Evolutionary conservation across 2,329 filamentous ascomycete genomes (phyloP), one percentile per base, ranked within the genome.

Genomic region (Tolypocladium tropicale): DNA sequence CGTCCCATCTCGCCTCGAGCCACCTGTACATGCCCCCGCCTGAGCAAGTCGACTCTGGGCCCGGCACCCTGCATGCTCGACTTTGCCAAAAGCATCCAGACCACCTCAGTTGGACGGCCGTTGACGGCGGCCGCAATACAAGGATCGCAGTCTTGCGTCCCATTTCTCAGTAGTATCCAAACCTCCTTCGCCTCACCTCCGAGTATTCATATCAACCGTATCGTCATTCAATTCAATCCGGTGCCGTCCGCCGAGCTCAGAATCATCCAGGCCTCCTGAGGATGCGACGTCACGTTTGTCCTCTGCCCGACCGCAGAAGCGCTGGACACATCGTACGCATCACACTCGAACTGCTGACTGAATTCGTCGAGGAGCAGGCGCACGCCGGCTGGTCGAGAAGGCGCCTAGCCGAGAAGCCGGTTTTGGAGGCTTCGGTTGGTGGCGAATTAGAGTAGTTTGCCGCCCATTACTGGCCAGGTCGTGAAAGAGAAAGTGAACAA

Each of bases 211-310:
- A 39, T 43, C 49, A 46, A 58, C 55, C 57, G 52, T 58, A 53
- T 53, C 57, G 52, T 58, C 57, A 57, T 58, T 52, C 50, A 58
- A 57, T 58, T 52, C 50, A 58, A 55, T 55, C 41, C 53, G 41
- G 41, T 55, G 54, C 53, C 57, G 52, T 57, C 41, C 54, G 50
- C 56, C 53, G 55, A 55, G 32, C 50, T 37, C 50, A 10, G 32
- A 32, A 28, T 5, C 7, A 32, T 49, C 46, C 25, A 48, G 25
- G 43, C 25, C 30, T 48, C 43, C 23, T 11, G 11, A 16, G 43
- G 25, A 7, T n/a, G 14, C 43, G 3, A n/a, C 7, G 25, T 25
- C 10, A 16, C 10, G 23, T 30, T 48, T 7, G 43, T 6, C 25
- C 25, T n/a, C 14, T 7, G 25, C 25, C 28, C 46, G 32, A 21